phyloP scores from a whole-genome alignment of 306 rosid genomes.

The Carpinus viminea region DNA sequence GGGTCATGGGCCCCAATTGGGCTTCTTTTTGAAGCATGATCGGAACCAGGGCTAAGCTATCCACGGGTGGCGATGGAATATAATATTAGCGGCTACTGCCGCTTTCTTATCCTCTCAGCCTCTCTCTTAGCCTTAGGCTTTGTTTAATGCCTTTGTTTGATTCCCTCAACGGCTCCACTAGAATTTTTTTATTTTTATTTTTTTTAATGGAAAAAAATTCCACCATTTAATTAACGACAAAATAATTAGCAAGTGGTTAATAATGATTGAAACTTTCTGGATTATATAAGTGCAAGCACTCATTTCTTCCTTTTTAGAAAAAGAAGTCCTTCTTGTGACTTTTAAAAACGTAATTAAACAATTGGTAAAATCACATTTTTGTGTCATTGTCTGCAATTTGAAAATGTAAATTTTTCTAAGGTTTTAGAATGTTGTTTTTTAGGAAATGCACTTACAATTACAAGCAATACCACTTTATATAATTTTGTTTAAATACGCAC shows the following conservation, averaged over 20 bases:
- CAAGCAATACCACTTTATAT: too few species aligned
- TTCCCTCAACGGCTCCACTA: conserved; percentile 57
- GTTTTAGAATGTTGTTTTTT: too few species aligned
- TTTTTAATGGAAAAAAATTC: conserved; percentile 38
- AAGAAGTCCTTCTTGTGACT: too few species aligned
- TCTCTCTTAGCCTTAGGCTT: conserved; percentile 20
- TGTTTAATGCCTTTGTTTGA: conserved; percentile 25
- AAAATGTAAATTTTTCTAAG: too few species aligned
- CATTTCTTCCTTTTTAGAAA: background rate
- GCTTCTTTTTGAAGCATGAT: conserved; percentile 57
- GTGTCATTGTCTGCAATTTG: too few species aligned
- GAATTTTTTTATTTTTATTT: conserved; percentile 21
- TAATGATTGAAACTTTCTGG: conserved; percentile 23
- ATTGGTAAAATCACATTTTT: too few species aligned
- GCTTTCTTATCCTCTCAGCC: conserved; percentile 37
- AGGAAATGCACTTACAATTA: too few species aligned
- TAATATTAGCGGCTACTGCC: conserved; percentile 15
- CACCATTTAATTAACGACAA: conserved; percentile 31
- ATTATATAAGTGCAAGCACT: background rate
- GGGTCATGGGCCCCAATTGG: conserved; percentile 53
- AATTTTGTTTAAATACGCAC: too few species aligned
- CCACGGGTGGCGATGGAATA: conserved; percentile 41
- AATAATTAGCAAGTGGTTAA: conserved; percentile 31
- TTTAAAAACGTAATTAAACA: too few species aligned
- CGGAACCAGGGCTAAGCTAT: conserved; percentile 43